Base-by-base conservation (phyloP, 306 rosid species). In the Prinsepia uniflora region DNA sequence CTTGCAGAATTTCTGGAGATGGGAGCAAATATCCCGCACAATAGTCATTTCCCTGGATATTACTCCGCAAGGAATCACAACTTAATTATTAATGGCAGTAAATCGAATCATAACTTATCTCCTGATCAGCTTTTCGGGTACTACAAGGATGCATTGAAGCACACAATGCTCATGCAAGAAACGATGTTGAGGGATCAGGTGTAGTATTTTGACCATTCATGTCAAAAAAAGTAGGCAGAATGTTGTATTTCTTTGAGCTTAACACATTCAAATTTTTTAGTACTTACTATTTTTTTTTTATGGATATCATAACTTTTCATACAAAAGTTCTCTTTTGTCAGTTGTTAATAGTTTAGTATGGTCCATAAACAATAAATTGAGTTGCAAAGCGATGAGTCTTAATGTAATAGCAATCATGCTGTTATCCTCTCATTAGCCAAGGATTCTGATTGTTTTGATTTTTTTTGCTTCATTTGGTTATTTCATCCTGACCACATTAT, bases 111-210 rank as follows among this genome's bases (percentile, higher is more conserved):
- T 57, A 43, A 70, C 49, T 55, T 69, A 45, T 56, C 86, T 61
- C 36, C 85, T 5, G 76, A 57, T 66, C 72, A 76, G 18, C 72
- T 54, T 74, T 18, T 72, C 20, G 79, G 69, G 53, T 83, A 64
- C 70, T 67, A 75, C 68, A 84, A 79, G 83, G 93, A 84, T 58
- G 66, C 71, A 52, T 50, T 90, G 47, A 87, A 86, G 77, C 89
- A 81, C 84, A 86, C 79, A 34, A 85, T 90, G 72, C 88, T 90
- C 74, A 74, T 82, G 70, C 89, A 90, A 34, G 96, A 90, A 57
- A 78, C 84, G 73, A 69, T 84, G 41, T 78, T 90, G 44, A 90
- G 72, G 84, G 84, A 82, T 45, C 96, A 90, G 85, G 96, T 86
- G 86, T 68, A 79, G 71, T 61, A 64, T 44, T 48, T 52, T 8